A percentile compares a stretch with the other conserved stretches of the same genome.
These are phyloP conservation scores for Chlorella sp. DNA, from an alignment of 139 green algal species.

Conservation along the genomic window DNA sequence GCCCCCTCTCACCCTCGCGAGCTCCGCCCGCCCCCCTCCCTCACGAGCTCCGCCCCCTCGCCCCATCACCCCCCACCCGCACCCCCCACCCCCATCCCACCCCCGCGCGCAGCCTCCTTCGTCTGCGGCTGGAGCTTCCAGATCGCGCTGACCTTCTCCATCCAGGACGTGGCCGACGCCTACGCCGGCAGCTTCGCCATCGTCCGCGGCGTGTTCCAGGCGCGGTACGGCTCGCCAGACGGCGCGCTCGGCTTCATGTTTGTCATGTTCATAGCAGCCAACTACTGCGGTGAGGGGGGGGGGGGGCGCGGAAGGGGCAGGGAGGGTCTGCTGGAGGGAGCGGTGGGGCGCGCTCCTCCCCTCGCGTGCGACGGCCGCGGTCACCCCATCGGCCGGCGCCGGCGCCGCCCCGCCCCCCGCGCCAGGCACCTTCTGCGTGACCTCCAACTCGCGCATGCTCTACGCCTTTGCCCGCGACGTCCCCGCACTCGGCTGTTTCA, in stretches of 20 bases:
- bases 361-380: no score
- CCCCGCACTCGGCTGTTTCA: slow-evolving; percentile 46
- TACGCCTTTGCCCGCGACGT: slow-evolving; percentile 59
- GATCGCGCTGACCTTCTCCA: slow-evolving; percentile 47
- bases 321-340: slow-evolving; percentile 31
- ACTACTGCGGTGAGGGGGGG: slow-evolving; percentile 33
- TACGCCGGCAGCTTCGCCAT: slow-evolving; percentile 26
- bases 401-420: neutral
- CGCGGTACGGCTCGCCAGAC: neutral
- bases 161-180: slow-evolving; percentile 36
- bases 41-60: no score
- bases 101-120: slow-evolving; percentile 22
- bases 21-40: no score
- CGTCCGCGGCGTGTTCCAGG: slow-evolving; percentile 37
- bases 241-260: neutral
- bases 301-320: slow-evolving; percentile 39
- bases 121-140: slow-evolving; percentile 39
- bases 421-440: slow-evolving; percentile 49
- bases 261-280: slow-evolving; percentile 33
- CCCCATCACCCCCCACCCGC: no score
- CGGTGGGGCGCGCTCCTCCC: no score
- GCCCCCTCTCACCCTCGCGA: no score
- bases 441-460: slow-evolving; percentile 51
- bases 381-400: no score
- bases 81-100: no score